Percentiles rank a stretch among this genome's conserved stretches.
These are phyloP conservation scores for Lepidium didymum DNA, from an alignment of 345 rosid species.

Conservation along the genomic window DNA sequence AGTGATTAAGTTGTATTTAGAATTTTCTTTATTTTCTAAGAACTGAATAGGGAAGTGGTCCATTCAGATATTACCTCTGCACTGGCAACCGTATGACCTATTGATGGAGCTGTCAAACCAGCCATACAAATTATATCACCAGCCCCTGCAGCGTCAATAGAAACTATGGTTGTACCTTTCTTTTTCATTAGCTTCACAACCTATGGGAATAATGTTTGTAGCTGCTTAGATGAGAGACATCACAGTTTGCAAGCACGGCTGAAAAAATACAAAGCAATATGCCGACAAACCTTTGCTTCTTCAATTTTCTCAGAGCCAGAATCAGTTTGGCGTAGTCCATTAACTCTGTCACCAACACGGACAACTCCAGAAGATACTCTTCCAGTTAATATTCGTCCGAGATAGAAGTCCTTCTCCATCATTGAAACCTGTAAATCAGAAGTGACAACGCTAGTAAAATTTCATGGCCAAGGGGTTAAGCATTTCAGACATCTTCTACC, in stretches of 20 bases:
- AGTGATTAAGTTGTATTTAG: background rate
- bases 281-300: conserved; percentile 79
- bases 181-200: conserved; percentile 94
- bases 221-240: conserved; percentile 9
- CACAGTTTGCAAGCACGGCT: background rate
- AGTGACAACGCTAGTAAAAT: conserved; percentile 12
- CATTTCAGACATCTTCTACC: background rate
- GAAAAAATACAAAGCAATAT: conserved; percentile 8
- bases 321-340: conserved; percentile 62
- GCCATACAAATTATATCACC: conserved; percentile 95
- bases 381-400: conserved; percentile 92
- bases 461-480: background rate
- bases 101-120: conserved; percentile 75
- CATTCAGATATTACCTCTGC: conserved; percentile 48
- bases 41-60: background rate
- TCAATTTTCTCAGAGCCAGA: conserved; percentile 75
- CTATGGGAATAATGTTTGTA: conserved; percentile 36
- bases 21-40: background rate
- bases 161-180: conserved; percentile 80
- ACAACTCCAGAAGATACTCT: conserved; percentile 69
- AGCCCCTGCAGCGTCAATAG: conserved; percentile 84
- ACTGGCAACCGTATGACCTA: conserved; percentile 88
- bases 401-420: conserved; percentile 93
- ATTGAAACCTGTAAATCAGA: conserved; percentile 69
- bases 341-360: conserved; percentile 74